Conservation (phyloP, 2,329 filamentous ascomycete genomes). For the Nakataea oryzae region DNA sequence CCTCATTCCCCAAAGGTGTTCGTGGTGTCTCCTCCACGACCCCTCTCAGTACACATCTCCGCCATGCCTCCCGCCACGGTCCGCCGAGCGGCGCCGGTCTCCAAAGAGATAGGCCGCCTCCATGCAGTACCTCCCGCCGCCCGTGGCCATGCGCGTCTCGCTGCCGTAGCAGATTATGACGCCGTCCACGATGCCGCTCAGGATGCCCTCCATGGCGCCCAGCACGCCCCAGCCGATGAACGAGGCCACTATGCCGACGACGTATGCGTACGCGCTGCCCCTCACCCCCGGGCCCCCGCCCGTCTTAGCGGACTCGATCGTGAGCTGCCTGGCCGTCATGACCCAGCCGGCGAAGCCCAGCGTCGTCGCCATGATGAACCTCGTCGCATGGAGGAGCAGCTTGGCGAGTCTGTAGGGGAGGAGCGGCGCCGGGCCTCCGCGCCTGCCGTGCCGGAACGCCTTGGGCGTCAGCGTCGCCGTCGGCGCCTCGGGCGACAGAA, state of each 20-base stretch:
- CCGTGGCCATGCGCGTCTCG: conserved; percentile 61
- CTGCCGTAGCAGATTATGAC: conserved; percentile 91
- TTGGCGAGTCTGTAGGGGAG: conserved; percentile 86
- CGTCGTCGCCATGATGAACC: conserved; percentile 81
- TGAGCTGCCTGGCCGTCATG: conserved; percentile 71
- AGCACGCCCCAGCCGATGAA: conserved; percentile 93
- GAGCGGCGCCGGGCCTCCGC: conserved; percentile 36
- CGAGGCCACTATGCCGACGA: conserved; percentile 83
- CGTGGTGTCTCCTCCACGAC: neutral
- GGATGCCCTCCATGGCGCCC: conserved; percentile 79
- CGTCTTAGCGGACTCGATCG: conserved; percentile 41
- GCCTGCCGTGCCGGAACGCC: conserved; percentile 25
- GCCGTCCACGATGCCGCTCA: conserved; percentile 80
- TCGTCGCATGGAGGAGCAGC: conserved; percentile 78
- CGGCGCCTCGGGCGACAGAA: conserved; percentile 62
- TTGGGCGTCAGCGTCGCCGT: conserved; percentile 60
- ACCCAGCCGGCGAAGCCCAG: conserved; percentile 97
- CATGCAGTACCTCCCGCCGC: conserved; percentile 71
- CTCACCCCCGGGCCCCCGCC: conserved; percentile 37
- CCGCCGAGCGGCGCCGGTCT: conserved; percentile 27
- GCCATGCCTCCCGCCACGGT: neutral
- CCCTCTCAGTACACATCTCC: neutral
- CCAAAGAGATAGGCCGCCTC: conserved; percentile 87
- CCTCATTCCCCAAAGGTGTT: neutral
- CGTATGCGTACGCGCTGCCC: conserved; percentile 87